Conservation (phyloP, 1,284 basidiomycete genomes). For the Ustanciosporium gigantosporum region DNA sequence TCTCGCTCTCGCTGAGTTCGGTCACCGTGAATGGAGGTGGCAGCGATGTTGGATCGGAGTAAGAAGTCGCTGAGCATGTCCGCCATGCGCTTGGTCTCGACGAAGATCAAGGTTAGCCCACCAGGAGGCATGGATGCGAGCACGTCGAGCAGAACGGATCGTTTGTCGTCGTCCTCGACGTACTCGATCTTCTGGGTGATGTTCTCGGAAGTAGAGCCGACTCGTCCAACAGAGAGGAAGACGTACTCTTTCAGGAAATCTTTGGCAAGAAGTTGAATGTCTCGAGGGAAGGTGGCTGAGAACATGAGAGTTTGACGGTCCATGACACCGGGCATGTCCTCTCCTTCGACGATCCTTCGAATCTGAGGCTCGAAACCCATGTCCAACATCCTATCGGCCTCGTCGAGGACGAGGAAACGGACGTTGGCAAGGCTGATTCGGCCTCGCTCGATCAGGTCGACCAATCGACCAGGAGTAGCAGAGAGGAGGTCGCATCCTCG, state of each 20-base stretch:
- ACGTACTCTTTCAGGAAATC: slow-evolving; percentile 84
- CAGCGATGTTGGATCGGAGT: slow-evolving; percentile 75
- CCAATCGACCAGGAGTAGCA: slow-evolving; percentile 97
- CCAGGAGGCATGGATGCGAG: slow-evolving; percentile 74
- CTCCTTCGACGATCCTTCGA: slow-evolving; percentile 93
- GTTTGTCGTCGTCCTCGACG: slow-evolving; percentile 96
- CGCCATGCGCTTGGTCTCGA: slow-evolving; percentile 99
- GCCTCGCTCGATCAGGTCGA: slow-evolving; percentile 97
- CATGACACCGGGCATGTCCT: slow-evolving; percentile 92
- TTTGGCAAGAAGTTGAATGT: slow-evolving; percentile 95
- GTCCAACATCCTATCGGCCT: slow-evolving; percentile 99
- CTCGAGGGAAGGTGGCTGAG: slow-evolving; percentile 97
- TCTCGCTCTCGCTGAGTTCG: slow-evolving; percentile 97
- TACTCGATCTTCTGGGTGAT: slow-evolving; percentile 98
- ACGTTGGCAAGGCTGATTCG: slow-evolving; percentile 95
- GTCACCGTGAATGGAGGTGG: slow-evolving; percentile 98
- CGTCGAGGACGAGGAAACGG: slow-evolving; percentile 96
- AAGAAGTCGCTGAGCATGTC: slow-evolving; percentile 98
- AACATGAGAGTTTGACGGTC: slow-evolving; percentile 99
- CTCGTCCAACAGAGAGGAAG: slow-evolving; percentile 97
- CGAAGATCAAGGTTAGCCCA: slow-evolving; percentile 93
- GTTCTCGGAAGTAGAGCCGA: slow-evolving; percentile 98
- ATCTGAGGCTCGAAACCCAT: slow-evolving; percentile 99
- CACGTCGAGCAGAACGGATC: slow-evolving; percentile 92
- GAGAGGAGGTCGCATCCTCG: slow-evolving; percentile 95